Percentiles rank a stretch among this genome's conserved stretches.
Evolutionary conservation across 2,329 filamentous ascomycete genomes (phyloP).

Genomic region (Tolypocladium amazonense): DNA sequence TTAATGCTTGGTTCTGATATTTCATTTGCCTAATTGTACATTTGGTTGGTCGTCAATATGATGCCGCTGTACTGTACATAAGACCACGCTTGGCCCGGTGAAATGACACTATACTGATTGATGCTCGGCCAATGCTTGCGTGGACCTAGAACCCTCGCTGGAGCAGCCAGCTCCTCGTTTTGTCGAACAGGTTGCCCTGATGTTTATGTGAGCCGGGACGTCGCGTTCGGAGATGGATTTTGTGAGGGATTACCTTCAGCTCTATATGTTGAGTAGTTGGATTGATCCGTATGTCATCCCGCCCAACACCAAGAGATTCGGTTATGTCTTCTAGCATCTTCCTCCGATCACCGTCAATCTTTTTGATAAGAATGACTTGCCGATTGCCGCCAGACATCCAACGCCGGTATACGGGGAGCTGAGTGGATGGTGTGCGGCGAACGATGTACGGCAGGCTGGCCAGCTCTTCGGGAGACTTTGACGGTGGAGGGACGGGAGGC

Average conservation of each 20-base stretch:
- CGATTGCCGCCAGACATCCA: slow-evolving; percentile 66
- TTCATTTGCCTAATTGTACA: slow-evolving; percentile 7
- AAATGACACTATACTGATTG: neutral
- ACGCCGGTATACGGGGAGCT: slow-evolving; percentile 68
- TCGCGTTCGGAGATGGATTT: neutral
- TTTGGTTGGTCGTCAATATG: slow-evolving; percentile 3
- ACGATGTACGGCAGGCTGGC: slow-evolving; percentile 51
- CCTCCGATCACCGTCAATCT: slow-evolving; percentile 62
- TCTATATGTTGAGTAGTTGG: slow-evolving; percentile 61
- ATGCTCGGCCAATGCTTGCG: neutral
- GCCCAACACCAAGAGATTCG: slow-evolving; percentile 43
- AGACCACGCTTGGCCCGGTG: neutral
- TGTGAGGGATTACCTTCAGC: slow-evolving; percentile 49
- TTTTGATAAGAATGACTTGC: slow-evolving; percentile 65
- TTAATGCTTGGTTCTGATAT: slow-evolving; percentile 4
- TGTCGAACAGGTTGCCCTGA: slow-evolving; percentile 22
- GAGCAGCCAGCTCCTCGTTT: slow-evolving; percentile 20
- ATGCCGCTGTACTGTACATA: slow-evolving; percentile 4
- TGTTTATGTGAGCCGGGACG: slow-evolving; percentile 6
- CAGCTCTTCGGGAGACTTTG: slow-evolving; percentile 19
- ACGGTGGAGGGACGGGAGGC: slow-evolving; percentile 16
- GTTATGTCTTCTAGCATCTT: slow-evolving; percentile 55
- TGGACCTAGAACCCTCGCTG: slow-evolving; percentile 22
- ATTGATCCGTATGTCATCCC: slow-evolving; percentile 43
- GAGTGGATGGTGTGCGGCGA: slow-evolving; percentile 56